A percentile compares a stretch with the other conserved stretches of the same genome.
Conservation (phyloP, 495 filamentous ascomycete species). For the Podospora tetraspora region DNA sequence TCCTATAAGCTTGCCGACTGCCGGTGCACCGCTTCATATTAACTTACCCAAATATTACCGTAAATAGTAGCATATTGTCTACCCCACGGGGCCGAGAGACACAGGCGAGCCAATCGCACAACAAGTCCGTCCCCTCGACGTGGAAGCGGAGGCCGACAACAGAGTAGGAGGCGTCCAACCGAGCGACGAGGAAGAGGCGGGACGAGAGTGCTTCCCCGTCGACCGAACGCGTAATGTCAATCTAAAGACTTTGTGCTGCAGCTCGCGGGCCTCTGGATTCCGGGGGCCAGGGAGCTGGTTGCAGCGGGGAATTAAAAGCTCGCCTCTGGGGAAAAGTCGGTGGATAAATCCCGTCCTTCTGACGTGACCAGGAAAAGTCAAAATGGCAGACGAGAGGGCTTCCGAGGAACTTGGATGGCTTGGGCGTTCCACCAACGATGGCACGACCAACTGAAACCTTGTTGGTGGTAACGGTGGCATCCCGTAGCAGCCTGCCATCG, state of each 20-base stretch:
- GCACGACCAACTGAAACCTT: conserved; percentile 7
- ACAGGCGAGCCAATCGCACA: conserved; percentile 21
- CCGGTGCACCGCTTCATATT: conserved; percentile 28
- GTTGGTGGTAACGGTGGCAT: conserved; percentile 1
- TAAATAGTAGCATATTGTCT: conserved; percentile 25
- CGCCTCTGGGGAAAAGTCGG: conserved; percentile 28
- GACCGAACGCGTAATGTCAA: conserved; percentile 34
- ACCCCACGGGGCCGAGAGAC: conserved; percentile 23
- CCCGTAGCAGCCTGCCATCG: conserved; percentile 12
- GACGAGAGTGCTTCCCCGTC: conserved; percentile 16
- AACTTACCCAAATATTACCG: conserved; percentile 18
- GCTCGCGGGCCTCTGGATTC: conserved; percentile 18
- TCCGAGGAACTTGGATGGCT: background rate
- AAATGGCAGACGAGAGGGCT: conserved; percentile 2
- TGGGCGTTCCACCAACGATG: conserved; percentile 3
- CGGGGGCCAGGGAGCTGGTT: conserved; percentile 26
- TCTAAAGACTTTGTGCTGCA: conserved; percentile 24
- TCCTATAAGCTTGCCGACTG: conserved; percentile 24
- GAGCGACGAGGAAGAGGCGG: conserved; percentile 15
- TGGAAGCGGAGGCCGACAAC: conserved; percentile 14
- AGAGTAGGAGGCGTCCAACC: conserved; percentile 16
- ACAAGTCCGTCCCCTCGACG: conserved; percentile 15
- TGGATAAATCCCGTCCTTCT: conserved; percentile 25
- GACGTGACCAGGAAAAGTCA: conserved; percentile 26
- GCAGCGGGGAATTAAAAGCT: conserved; percentile 22